Evolutionary conservation across 2,329 filamentous ascomycete species (phyloP), one percentile per base, ranked within the genome.

Genomic region (Helicocarpus griseus): DNA sequence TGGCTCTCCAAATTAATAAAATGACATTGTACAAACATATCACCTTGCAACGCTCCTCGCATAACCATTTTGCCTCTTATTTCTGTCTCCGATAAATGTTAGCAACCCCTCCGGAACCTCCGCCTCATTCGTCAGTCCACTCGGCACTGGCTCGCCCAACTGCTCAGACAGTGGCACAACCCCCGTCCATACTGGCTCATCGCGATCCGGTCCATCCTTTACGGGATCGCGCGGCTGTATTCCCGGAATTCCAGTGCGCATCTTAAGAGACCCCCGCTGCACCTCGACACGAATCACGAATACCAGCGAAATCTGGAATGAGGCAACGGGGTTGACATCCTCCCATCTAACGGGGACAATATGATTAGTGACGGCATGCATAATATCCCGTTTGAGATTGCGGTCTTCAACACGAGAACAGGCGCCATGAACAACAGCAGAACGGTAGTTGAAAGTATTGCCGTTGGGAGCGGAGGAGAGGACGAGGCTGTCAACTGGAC

Each of bases 401-500:
- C 69, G 65, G 54, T 85, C 79, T 1, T 79, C 77, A 5, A 94
- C 85, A 2, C 84, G 67, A 5, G 69, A 74, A 0, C 84, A 89
- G 64, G 82, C 78, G 0, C 88, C 89, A 62, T 90, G 88, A 11
- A 91, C 74, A 6, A 89, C 73, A 11, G 86, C 86, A 36, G 83
- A 87, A 56, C 87, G 86, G 71, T 91, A 94, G 73, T 94, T 91
- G 73, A 87, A 89, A 70, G 80, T 86, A 72, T 93, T 87, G 53
- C 79, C 79, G 71, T 87, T 86, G 14, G 88, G 85, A 0, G 87
- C 88, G 8, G 93, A 77, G 17, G 86, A 79, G 28, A 94, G 79
- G 5, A 94, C 82, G 48, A 91, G 73, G 35, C 87, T 88, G 70
- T 94, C 87, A 36, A 46, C 43, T 46, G 2, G 3, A 14, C 21